phyloP scores from a whole-genome alignment of 768 basidiomycete species.

The Naganishia friedmannii region DNA sequence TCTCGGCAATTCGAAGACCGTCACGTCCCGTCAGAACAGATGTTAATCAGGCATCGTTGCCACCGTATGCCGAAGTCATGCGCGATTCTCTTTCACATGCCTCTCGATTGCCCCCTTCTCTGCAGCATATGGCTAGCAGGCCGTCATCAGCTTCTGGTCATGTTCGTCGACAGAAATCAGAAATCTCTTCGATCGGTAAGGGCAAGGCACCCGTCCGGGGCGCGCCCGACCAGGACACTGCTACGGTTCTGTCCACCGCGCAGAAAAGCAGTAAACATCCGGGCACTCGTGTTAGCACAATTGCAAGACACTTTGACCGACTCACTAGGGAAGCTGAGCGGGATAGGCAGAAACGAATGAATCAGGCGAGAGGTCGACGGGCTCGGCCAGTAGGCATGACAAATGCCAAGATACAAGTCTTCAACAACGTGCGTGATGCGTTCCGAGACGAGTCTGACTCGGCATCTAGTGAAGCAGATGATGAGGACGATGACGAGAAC shows the following conservation, averaged over 20 bases:
- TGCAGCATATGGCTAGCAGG: background rate
- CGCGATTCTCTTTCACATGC: constrained; percentile 6
- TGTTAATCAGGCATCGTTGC: background rate
- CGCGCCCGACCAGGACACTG: background rate
- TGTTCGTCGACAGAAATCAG: constrained; percentile 8
- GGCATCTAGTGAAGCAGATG: constrained; percentile 64
- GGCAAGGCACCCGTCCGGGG: constrained; percentile 42
- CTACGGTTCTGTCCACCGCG: background rate
- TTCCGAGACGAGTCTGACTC: constrained; percentile 63
- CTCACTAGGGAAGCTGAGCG: constrained; percentile 64
- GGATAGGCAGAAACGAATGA: constrained; percentile 60
- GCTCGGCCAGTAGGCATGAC: constrained; percentile 88
- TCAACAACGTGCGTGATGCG: constrained; percentile 85
- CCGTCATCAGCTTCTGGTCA: constrained; percentile 1
- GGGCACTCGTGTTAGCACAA: constrained; percentile 75
- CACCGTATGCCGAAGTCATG: background rate
- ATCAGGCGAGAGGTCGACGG: constrained; percentile 78
- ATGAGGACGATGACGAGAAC: constrained; percentile 65
- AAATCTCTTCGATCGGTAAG: constrained; percentile 39
- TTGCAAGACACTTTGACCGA: constrained; percentile 86
- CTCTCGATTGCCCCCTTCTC: constrained; percentile 10
- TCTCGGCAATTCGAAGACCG: constrained; percentile 22
- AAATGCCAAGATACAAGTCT: constrained; percentile 78
- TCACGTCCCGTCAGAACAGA: constrained; percentile 8
- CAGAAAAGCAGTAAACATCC: constrained; percentile 17